phyloP scores from a whole-genome alignment of 371 early-diverging fungal species.

The Mucor saturninus region DNA sequence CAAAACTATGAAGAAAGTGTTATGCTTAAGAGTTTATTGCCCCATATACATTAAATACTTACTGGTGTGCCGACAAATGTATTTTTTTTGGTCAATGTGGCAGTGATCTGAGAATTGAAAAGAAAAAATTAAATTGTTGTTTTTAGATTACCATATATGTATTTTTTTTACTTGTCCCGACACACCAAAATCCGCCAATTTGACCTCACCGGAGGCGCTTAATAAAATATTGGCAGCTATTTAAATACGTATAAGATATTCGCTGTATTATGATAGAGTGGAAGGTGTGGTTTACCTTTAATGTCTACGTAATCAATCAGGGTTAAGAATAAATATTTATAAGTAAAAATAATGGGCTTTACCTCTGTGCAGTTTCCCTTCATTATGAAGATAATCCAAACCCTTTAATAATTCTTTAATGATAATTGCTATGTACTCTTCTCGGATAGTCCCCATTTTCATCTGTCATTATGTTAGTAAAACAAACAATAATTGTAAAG shows the following conservation, averaged over 20 bases:
- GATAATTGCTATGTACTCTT: conserved; percentile 92
- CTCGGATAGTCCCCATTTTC: conserved; percentile 83
- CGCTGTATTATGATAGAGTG: not conserved
- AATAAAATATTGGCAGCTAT: conserved; percentile 87
- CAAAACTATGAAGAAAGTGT: conserved; percentile 66
- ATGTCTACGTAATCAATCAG: conserved; percentile 57
- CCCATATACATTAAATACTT: conserved; percentile 29
- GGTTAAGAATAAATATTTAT: no score
- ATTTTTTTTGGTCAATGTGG: conserved; percentile 92
- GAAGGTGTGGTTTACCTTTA: conserved; percentile 58
- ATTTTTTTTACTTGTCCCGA: conserved; percentile 78
- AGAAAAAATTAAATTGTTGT: conserved; percentile 15
- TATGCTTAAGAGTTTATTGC: not conserved
- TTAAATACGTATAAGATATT: not conserved
- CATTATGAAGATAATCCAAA: conserved; percentile 92
- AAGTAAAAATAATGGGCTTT: conserved; percentile 5
- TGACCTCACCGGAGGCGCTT: conserved; percentile 83
- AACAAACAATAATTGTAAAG: not conserved
- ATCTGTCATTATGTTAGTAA: conserved; percentile 49
- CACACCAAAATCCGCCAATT: conserved; percentile 98
- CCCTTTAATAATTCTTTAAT: conserved; percentile 90
- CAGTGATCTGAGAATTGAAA: conserved; percentile 70
- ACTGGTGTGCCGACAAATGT: conserved; percentile 99
- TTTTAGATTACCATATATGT: conserved; percentile 29
- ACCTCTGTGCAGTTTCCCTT: conserved; percentile 95